Evolutionary conservation across 148 eudicot genomes (phyloP), one percentile per base, ranked within the genome.

Genomic region (Spergularia bocconei): DNA sequence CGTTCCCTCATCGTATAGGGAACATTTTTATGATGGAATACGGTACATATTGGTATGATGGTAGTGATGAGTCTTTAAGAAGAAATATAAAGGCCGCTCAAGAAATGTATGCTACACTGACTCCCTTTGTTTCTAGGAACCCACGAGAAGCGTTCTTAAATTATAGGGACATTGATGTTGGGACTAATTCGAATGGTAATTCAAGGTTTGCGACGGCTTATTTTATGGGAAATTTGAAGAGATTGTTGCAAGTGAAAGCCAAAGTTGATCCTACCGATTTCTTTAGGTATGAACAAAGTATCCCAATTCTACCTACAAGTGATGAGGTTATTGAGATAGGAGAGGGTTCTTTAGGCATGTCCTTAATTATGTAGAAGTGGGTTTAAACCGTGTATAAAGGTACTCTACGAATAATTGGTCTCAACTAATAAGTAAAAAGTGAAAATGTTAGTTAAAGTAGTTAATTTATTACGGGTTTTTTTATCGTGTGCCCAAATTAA

Each of bases 101-200:
- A 47, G 80, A 82, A 21, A 75, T 83, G 13, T 51, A 83, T 20
- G 73, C 21, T 7, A 51, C 78, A 15, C 77, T 80, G n/a, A 74
- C 79, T 5, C 83, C 86, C 1, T 83, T 14, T 53, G 86, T 80
- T 39, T 80, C 86, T 0, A 67, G 23, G 23, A 69, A 80, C 8
- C 83, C 86, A n/a, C 69, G 86, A 23, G 79, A 77, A 67, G 77
- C 86, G 6, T 83, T 80, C 76, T 83, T 83, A 63, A 83, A 83
- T 52, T 83, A 83, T 60, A 73, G 80, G 72, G 86, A 83, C 54
- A 64, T 80, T 12, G 86, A 83, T 36, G 36, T 83, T 50, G 86
- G 82, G 4, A 82, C 75, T 0, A 82, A 79, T 17, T 0, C 14
- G 1, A 50, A 82, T 63, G 78, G 80, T 1, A 67, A 48, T 2